Evolutionary conservation across 2,329 filamentous ascomycete species (phyloP), one percentile per base, ranked within the genome.

Genomic region (Scorias spongiosa): DNA sequence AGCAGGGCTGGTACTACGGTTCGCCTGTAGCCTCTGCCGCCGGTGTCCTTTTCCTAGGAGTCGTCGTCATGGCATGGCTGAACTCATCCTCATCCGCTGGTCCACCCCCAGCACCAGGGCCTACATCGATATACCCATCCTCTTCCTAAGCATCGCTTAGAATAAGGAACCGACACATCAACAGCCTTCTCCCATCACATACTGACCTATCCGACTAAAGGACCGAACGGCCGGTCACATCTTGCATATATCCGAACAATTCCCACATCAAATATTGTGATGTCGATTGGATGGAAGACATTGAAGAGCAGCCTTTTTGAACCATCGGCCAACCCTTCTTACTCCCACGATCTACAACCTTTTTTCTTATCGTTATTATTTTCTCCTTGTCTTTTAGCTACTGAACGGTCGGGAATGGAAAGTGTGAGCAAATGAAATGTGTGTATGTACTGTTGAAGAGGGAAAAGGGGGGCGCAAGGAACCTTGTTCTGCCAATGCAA

Each of bases 11-110:
- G 28, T 29, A 39, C 12, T 37, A 42, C n/a, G 39, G 28, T 39
- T 10, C 15, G 15, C 14, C 28, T 32, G 44, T 42, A 17, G 29
- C 44, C 17, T 7, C 29, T 49, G 57, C 51, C 43, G 55, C 54
- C 32, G 52, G 54, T 40, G 57, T 60, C 34, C 50, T 59, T 15
- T 38, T 59, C n/a, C 46, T 59, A 40, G 57, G 57, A 18, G 49
- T 53, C 37, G 44, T 57, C 42, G 48, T 56, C 18, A 59, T 60
- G 57, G 51, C 43, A 38, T 60, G 51, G 51, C 51, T 59, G 34
- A 60, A 59, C 47, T 36, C 32, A 12, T 36, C 32, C 12, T 12
- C 32, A 3, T 12, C 32, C 32, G 9, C 32, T 12, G 12, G 12
- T 36, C 32, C 32, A 12, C 32, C 32, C 32, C 32, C 32, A 12